Evolutionary conservation across 192 early-diverging fungal genomes (phyloP), one percentile per base, ranked within the genome.

Genomic region (Entrophospora sp.): DNA sequence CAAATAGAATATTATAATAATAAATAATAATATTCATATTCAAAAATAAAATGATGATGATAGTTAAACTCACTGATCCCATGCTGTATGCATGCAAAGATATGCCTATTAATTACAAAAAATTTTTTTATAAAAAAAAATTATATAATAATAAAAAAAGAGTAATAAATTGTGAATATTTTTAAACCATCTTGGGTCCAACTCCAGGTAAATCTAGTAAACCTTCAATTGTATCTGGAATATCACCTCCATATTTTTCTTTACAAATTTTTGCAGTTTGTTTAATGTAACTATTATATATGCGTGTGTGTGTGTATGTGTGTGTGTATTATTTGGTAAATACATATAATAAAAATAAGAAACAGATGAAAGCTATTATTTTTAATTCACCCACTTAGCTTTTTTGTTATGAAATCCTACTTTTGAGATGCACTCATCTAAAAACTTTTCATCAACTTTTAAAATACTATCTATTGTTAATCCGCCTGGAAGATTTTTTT

Each of bases 401-500:
- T 98, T 98, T 59, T 83, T 79, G 56, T 85, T 82, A 74, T 96
- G 94, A 69, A 95, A 97, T 10, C 94, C 95, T 6, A 98, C 94
- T 14, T 88, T 83, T 8, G 75, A 60, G 48, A 98, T 91, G 37
- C 79, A 85, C 12, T 70, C 61, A 69, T 93, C 83, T n/a, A 96
- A 70, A 14, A 70, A 55, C n/a, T 83, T 78, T 4, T 83, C 73
- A 20, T 84, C 75, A 28, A 81, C 78, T 31, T 75, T 77, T 49
- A 88, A 67, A 12, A 98, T 72, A 4, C 82, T 76, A 18, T 87
- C 74, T 16, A 87, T 64, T 3, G 84, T 86, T 61, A 94, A 66
- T n/a, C 91, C 89, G 28, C 81, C 85, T 2, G 83, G 78, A 51
- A 85, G 75, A 30, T 76, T 68, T 10, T 65, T 53, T 53, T 90